These are phyloP conservation scores for Rubroshorea leprosula DNA, from an alignment of 345 rosid species.

Conservation along the genomic window DNA sequence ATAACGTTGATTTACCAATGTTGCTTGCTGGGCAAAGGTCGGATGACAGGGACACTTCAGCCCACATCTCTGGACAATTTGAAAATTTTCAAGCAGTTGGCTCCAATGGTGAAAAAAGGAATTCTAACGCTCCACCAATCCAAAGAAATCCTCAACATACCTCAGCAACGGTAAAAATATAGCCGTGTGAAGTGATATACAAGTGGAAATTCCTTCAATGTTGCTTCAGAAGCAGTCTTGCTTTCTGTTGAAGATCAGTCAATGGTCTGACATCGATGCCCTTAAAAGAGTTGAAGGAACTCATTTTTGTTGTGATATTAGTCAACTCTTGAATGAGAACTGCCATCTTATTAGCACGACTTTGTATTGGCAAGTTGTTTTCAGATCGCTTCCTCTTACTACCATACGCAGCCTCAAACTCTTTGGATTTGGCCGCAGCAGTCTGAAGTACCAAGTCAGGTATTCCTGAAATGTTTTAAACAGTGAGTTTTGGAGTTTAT, in stretches of 20 bases:
- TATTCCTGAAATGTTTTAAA: slow-evolving; percentile 49
- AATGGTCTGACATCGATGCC: slow-evolving; percentile 21
- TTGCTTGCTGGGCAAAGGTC: too few species aligned
- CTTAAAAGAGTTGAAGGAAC: slow-evolving; percentile 15
- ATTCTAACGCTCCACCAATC: too few species aligned
- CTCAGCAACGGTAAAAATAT: too few species aligned
- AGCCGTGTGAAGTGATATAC: too few species aligned
- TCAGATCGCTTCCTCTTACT: slow-evolving; percentile 19
- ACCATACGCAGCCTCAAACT: slow-evolving; percentile 62
- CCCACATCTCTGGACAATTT: too few species aligned
- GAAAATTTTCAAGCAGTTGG: too few species aligned
- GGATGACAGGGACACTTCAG: too few species aligned
- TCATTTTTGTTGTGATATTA: slow-evolving; percentile 11
- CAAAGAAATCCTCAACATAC: too few species aligned
- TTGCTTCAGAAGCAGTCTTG: slow-evolving; percentile 36
- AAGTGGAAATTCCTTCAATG: slow-evolving; percentile 17
- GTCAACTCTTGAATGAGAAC: slow-evolving; percentile 38
- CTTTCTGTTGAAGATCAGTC: slow-evolving; percentile 39
- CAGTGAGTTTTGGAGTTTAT: slow-evolving; percentile 10
- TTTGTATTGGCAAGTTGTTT: slow-evolving; percentile 9
- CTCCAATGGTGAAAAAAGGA: too few species aligned
- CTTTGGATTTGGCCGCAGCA: slow-evolving; percentile 63
- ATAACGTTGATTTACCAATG: too few species aligned
- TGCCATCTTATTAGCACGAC: slow-evolving; percentile 17
- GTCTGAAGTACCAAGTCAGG: slow-evolving; percentile 55